Evolutionary conservation across 495 filamentous ascomycete genomes (phyloP), one percentile per base, ranked within the genome.

Genomic region (Achaetomiella virescens): DNA sequence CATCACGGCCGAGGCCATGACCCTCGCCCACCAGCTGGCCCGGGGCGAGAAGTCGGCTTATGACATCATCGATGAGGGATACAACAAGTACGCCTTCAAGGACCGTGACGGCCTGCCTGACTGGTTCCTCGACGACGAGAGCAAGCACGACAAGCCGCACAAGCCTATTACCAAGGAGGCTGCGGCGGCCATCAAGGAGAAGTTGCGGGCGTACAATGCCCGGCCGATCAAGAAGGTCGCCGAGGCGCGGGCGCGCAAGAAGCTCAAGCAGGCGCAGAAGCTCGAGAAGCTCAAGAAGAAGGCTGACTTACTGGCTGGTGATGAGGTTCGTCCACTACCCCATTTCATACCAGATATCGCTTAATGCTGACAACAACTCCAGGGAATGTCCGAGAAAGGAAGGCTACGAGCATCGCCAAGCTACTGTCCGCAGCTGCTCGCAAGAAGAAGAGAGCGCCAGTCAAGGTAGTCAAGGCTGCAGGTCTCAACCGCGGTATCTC

Each of bases 221-320:
- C 84, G 93, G 35, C 93, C 93, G 0, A 97, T 97, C 82, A 99
- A 99, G 84, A 99, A 99, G 76, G 93, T 99, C 18, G 84, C 88
- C 61, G 93, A 99, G 70, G 93, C 93, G 21, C 90, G 91, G 72
- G 91, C 89, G 29, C 79, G 93, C 41, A 97, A 97, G 81, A 97
- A 96, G 79, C 87, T 96, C 70, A 95, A 93, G 80, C 87, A 91
- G 20, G 90, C 89, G 0, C 87, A 92, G 74, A 78, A 80, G 53
- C 71, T 99, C 41, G 95, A 97, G 81, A 95, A 95, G 73, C 74
- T 97, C 60, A 84, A 88, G 70, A 96, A 95, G 84, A 97, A 97
- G 83, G 88, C 85, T 8, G 90, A 91, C 21, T 65, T 95, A 31
- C 69, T 99, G 61, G 84, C 82, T 8, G 89, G 90, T 41, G 93